These are phyloP conservation scores for Leptographium galeiforme DNA, from an alignment of 2,329 filamentous ascomycete species.

Conservation along the genomic window DNA sequence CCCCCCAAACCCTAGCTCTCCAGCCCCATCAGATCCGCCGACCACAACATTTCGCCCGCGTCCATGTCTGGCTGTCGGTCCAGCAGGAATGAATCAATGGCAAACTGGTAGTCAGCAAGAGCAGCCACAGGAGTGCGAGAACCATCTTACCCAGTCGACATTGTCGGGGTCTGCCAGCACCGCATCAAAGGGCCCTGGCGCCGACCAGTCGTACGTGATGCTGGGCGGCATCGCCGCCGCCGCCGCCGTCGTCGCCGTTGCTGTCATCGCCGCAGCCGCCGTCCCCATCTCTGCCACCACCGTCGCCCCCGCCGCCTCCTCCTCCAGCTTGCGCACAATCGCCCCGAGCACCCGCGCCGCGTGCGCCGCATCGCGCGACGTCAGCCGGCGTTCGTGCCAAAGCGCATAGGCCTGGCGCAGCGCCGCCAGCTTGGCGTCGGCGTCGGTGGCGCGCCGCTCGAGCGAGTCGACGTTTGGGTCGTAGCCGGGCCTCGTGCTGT, in stretches of 20 bases:
- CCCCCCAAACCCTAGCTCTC: background rate
- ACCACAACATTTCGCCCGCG: slow-evolving; percentile 8
- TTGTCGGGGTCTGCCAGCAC: slow-evolving; percentile 9
- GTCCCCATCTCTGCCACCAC: background rate
- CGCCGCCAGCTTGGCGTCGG: slow-evolving; percentile 21
- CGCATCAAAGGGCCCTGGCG: slow-evolving; percentile 8
- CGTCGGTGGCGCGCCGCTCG: slow-evolving; percentile 3
- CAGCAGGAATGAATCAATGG: slow-evolving; percentile 10
- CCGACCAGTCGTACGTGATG: slow-evolving; percentile 8
- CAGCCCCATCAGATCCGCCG: slow-evolving; percentile 9
- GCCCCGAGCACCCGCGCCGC: slow-evolving; percentile 30
- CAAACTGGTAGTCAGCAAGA: slow-evolving; percentile 1
- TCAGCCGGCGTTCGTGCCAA: slow-evolving; percentile 27
- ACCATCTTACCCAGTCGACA: slow-evolving; percentile 12
- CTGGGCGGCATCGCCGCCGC: background rate
- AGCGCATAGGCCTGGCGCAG: slow-evolving; percentile 29
- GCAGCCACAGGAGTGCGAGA: background rate
- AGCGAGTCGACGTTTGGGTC: background rate
- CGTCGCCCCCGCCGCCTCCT: background rate
- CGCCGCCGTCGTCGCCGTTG: background rate
- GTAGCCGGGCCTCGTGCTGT: background rate
- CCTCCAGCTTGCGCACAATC: slow-evolving; percentile 28
- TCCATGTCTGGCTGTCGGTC: slow-evolving; percentile 6
- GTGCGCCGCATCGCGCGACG: slow-evolving; percentile 29
- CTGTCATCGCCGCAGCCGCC: background rate